Evolutionary conservation across 176 grass and related monocot genomes (phyloP), one percentile per base, ranked within the genome.

Genomic region (barley (Hordeum vulgare)): DNA sequence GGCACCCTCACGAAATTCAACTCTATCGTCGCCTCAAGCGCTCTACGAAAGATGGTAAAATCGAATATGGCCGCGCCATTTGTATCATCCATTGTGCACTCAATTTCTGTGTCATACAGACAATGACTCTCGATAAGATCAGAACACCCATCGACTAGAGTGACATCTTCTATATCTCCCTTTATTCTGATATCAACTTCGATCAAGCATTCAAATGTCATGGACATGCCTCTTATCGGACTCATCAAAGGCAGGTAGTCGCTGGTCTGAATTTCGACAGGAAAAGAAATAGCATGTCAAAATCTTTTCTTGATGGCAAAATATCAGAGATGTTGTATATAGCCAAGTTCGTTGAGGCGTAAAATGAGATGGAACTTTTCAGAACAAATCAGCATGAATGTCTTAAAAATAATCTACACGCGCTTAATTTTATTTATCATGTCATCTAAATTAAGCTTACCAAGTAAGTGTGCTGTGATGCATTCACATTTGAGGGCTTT

Each of bases 161-260:
- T 73, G 12, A 73, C 41, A 44, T 73, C 70, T 73, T 73, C 40
- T 73, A 18, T 18, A 8, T 27, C 24, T 28, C 41, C 70, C 41
- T 73, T 73, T 26, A 73, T 28, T 71, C 23, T 71, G 68, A 71
- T 42, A 44, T 71, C 68, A 71, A 71, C 68, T 44, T 73, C 70
- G 8, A 73, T 47, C 24, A 73, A 47, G 41, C 70, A 73, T 26
- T 73, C 70, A 47, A 47, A 47, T 42, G 39, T 42, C 70, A 73
- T 73, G 70, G 70, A 73, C 40, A 73, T 73, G 12, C 70, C 70
- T 49, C 70, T 28, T 45, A 47, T 2, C 9, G 70, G 70, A 9
- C 70, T 73, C 25, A 28, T 26, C 23, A 73, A 28, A 73, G 70
- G 39, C 41, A 73, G 70, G 70, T 47, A 73, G 41, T 73, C 70